Percentiles rank a stretch among this genome's conserved stretches.
Evolutionary conservation across 1,139 yeast genomes (phyloP).

Genomic region (Maudiozyma humilis): DNA sequence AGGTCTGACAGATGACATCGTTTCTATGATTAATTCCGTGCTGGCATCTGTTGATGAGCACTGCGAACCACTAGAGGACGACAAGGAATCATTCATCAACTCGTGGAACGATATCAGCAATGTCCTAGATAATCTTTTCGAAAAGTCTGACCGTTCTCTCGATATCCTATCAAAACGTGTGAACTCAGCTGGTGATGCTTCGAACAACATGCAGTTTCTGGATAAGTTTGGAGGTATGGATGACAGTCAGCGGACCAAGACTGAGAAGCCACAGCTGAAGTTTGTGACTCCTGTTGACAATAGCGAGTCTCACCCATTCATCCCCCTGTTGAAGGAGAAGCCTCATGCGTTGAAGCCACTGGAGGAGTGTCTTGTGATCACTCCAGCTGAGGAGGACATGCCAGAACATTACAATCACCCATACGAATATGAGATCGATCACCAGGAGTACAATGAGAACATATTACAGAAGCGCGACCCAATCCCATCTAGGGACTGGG

Average conservation of each 20-base stretch:
- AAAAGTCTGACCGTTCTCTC: slow-evolving; percentile 60
- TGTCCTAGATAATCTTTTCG: slow-evolving; percentile 62
- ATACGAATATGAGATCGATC: slow-evolving; percentile 65
- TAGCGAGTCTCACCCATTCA: slow-evolving; percentile 61
- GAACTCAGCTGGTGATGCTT: slow-evolving; percentile 9
- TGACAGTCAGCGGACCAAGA: slow-evolving; percentile 28
- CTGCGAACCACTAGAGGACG: slow-evolving; percentile 29
- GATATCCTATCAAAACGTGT: slow-evolving; percentile 36
- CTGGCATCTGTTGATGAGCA: slow-evolving; percentile 39
- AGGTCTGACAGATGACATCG: slow-evolving; percentile 38
- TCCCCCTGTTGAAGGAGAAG: slow-evolving; percentile 59
- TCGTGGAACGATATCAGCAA: slow-evolving; percentile 60
- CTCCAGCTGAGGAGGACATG: slow-evolving; percentile 35
- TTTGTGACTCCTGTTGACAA: slow-evolving; percentile 62
- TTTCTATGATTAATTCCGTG: slow-evolving; percentile 48
- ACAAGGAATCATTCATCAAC: slow-evolving; percentile 38
- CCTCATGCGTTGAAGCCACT: slow-evolving; percentile 59
- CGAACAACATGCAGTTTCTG: slow-evolving; percentile 36
- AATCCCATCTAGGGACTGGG: slow-evolving; percentile 58
- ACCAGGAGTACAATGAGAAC: slow-evolving; percentile 59
- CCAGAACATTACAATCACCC: slow-evolving; percentile 76
- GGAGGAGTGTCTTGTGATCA: slow-evolving; percentile 42
- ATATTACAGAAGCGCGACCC: slow-evolving; percentile 45
- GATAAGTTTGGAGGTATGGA: slow-evolving; percentile 37
- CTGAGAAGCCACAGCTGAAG: slow-evolving; percentile 61